Base-by-base conservation (phyloP, 83 land plant species). In the Isoetes engelmannii region DNA sequence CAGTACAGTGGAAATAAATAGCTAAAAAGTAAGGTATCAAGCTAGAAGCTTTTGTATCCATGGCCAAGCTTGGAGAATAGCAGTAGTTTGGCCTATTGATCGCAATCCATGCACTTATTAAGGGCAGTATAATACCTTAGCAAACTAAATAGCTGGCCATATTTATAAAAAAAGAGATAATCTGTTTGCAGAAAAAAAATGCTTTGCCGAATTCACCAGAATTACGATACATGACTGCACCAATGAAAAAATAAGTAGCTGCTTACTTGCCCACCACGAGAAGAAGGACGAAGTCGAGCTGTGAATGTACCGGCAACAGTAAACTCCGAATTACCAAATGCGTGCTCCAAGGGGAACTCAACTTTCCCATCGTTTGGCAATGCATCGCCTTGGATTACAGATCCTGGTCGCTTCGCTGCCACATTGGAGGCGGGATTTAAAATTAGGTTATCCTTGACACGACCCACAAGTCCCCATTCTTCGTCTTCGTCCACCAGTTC, bases 401-500 rank as follows among this genome's bases (percentile, higher is more conserved):
- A 65, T 13, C 55, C 8, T 18, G 74, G 49, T 3, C 1, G 5
- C 54, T 66, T 49, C 64, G 63, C 61, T 7, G 61, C 37, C 41
- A 58, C 61, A 13, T 58, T 6, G 61, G 20, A 28, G 37, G 2
- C 37, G 37, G 37, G 37, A 28, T 28, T 28, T 28, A 2, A 2
- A 28, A 28, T 28, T 28, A 28, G 37, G 37, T 28, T 28, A 28
- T 28, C 4, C 12, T 8, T n/a, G 12, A 6, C 7, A 19, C 45
- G 19, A 5, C 75, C 83, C 6, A 78, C 85, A 10, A 80, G 47
- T 8, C 81, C 89, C 84, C 87, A 85, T 55, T 87, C 92, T 42
- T 87, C 89, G 79, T 87, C 86, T 76, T 88, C 89, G 7, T 78
- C 75, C 44, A 82, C 86, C 6, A 74, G 73, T 84, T 90, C 96